phyloP scores from a whole-genome alignment of 345 rosid genomes.

The Lepidium sativum region DNA sequence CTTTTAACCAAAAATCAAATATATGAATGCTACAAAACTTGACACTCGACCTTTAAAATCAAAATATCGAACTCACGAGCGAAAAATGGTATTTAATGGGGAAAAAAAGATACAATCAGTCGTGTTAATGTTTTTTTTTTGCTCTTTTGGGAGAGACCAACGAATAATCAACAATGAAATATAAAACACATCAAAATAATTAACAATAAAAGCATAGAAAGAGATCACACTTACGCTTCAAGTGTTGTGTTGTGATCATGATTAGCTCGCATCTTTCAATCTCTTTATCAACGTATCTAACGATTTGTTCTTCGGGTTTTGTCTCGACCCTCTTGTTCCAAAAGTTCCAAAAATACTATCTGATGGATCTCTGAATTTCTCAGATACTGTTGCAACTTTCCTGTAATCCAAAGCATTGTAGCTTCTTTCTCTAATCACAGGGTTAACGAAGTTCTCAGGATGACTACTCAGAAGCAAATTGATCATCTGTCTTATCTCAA shows the following conservation, averaged over 20 bases:
- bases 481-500: constrained; percentile 72
- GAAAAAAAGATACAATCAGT: constrained; percentile 4
- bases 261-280: constrained; percentile 83
- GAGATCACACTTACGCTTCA: constrained; percentile 18
- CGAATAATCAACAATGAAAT: constrained; percentile 29
- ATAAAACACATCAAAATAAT: constrained; percentile 31
- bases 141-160: constrained; percentile 10
- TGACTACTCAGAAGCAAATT: constrained; percentile 82
- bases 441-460: constrained; percentile 80
- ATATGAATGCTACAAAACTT: no score
- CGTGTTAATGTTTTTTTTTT: neutral
- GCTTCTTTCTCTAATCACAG: constrained; percentile 85
- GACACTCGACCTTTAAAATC: neutral
- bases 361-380: constrained; percentile 85
- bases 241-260: constrained; percentile 3
- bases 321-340: constrained; percentile 79
- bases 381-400: constrained; percentile 69
- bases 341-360: constrained; percentile 88
- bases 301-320: constrained; percentile 89
- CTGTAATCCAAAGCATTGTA: constrained; percentile 69
- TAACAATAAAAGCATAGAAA: constrained; percentile 16
- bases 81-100: neutral
- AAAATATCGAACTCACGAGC: neutral
- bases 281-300: constrained; percentile 80
- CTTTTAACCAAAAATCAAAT: no score